A percentile compares a stretch with the other conserved stretches of the same genome.
Evolutionary conservation across 164 flowering plant species (phyloP).

Genomic region (Kingdonia uniflora): DNA sequence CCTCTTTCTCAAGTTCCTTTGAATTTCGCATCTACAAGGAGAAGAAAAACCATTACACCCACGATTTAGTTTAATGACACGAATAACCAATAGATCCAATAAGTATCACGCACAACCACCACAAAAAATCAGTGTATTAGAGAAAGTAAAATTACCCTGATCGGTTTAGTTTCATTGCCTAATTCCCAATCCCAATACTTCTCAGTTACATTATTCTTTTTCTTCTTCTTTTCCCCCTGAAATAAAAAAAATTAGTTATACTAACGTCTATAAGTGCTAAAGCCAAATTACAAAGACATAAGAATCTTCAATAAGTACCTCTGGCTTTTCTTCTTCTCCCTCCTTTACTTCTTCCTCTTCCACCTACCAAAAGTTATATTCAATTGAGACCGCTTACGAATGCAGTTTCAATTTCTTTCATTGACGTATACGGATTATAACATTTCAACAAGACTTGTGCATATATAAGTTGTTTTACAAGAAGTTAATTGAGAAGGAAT

Average conservation of each 20-base stretch:
- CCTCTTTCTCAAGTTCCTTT: slow-evolving; percentile 76
- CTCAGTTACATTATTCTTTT: slow-evolving; percentile 74
- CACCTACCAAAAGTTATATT: slow-evolving; percentile 35
- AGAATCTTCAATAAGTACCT: slow-evolving; percentile 28
- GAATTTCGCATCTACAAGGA: slow-evolving; percentile 65
- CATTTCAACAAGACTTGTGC: too few species aligned
- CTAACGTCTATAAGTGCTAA: too few species aligned
- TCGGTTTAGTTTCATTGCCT: slow-evolving; percentile 94
- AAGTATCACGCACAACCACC: neutral
- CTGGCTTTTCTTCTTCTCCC: slow-evolving; percentile 73
- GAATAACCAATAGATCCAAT: neutral
- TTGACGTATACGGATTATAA: too few species aligned
- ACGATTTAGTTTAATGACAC: too few species aligned
- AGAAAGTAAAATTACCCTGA: slow-evolving; percentile 55
- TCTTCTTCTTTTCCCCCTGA: slow-evolving; percentile 74
- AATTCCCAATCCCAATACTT: slow-evolving; percentile 99
- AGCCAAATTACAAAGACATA: neutral
- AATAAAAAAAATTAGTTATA: slow-evolving; percentile 2
- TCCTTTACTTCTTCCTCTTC: slow-evolving; percentile 93
- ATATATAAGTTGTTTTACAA: too few species aligned
- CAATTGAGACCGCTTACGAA: neutral
- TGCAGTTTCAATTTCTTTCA: too few species aligned
- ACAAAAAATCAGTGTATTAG: too few species aligned
- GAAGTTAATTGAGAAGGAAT: too few species aligned
- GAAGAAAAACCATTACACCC: neutral